Evolutionary conservation across 1,284 basidiomycete genomes (phyloP).

Genomic region (Psilocybe mexicana): DNA sequence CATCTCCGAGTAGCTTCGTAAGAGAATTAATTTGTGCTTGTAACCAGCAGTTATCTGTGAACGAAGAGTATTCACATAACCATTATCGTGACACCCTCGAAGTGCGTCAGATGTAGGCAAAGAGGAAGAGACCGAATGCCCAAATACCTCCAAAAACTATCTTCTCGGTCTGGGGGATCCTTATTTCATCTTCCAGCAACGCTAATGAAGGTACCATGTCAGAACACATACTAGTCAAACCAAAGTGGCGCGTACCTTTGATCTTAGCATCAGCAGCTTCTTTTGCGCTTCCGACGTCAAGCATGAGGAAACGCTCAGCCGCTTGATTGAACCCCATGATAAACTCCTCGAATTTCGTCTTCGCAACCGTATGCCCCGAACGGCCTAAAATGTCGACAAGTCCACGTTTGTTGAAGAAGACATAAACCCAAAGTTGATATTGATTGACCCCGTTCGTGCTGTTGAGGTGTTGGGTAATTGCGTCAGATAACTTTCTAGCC

Average conservation of each 20-base stretch:
- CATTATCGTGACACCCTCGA: constrained; percentile 71
- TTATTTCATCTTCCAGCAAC: constrained; percentile 61
- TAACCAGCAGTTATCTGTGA: constrained; percentile 66
- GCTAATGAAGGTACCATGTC: constrained; percentile 32
- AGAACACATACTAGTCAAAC: not conserved
- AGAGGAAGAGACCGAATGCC: constrained; percentile 2
- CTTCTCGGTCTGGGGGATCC: constrained; percentile 59
- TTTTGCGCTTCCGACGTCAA: constrained; percentile 72
- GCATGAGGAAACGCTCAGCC: constrained; percentile 61
- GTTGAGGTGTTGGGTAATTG: constrained; percentile 46
- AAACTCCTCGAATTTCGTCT: constrained; percentile 58
- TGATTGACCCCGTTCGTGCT: constrained; percentile 41
- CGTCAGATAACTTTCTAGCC: constrained; percentile 51
- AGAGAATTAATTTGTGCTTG: constrained; percentile 64
- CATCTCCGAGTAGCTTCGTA: constrained; percentile 63
- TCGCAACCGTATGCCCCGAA: constrained; percentile 39
- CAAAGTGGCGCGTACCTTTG: constrained; percentile 46
- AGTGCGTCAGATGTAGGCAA: constrained; percentile 5
- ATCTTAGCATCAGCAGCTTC: constrained; percentile 76
- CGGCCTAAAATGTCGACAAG: constrained; percentile 51
- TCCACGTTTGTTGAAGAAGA: constrained; percentile 66
- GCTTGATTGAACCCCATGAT: constrained; percentile 67
- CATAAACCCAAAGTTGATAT: constrained; percentile 60
- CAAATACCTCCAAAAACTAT: constrained; percentile 60
- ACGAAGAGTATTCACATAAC: constrained; percentile 63